A percentile compares a stretch with the other conserved stretches of the same genome.
Conservation (phyloP, 1,139 yeast species). For the Sugiyamaella grinbergsii region DNA sequence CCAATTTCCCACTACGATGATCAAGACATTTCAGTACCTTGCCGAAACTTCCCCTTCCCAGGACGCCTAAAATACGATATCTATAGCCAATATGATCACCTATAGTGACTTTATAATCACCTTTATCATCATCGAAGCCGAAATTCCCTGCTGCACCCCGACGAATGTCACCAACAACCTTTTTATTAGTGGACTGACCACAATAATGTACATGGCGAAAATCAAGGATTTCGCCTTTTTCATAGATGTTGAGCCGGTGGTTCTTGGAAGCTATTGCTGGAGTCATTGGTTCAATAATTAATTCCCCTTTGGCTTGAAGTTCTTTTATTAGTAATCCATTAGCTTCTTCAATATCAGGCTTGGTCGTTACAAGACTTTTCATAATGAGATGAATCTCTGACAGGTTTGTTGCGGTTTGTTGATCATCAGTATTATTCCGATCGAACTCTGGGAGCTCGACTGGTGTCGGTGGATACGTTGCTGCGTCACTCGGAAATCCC, state of each 20-base stretch:
- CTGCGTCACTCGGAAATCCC: neutral
- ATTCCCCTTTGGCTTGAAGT: constrained; percentile 17
- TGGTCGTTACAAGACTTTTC: constrained; percentile 28
- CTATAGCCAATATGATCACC: constrained; percentile 80
- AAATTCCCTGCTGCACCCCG: constrained; percentile 47
- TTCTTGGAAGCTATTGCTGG: constrained; percentile 35
- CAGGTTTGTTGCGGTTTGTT: neutral
- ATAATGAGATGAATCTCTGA: constrained; percentile 28
- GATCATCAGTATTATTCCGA: neutral
- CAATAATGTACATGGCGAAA: constrained; percentile 49
- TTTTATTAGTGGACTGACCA: constrained; percentile 41
- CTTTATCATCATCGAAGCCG: constrained; percentile 73
- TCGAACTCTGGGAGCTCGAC: neutral
- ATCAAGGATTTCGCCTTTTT: constrained; percentile 54
- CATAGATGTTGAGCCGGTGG: constrained; percentile 44
- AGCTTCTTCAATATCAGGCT: constrained; percentile 26
- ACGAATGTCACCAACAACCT: constrained; percentile 49
- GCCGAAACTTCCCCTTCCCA: constrained; percentile 88
- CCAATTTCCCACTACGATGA: constrained; percentile 57
- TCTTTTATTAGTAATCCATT: constrained; percentile 19
- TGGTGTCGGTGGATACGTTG: constrained; percentile 4
- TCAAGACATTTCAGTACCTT: constrained; percentile 72
- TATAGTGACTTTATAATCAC: constrained; percentile 58
- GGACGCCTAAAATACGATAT: constrained; percentile 58
- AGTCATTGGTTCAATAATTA: constrained; percentile 31